A percentile compares a stretch with the other conserved stretches of the same genome.
Conservation (phyloP, 768 basidiomycete species). For the Lactifluus pinguis region DNA sequence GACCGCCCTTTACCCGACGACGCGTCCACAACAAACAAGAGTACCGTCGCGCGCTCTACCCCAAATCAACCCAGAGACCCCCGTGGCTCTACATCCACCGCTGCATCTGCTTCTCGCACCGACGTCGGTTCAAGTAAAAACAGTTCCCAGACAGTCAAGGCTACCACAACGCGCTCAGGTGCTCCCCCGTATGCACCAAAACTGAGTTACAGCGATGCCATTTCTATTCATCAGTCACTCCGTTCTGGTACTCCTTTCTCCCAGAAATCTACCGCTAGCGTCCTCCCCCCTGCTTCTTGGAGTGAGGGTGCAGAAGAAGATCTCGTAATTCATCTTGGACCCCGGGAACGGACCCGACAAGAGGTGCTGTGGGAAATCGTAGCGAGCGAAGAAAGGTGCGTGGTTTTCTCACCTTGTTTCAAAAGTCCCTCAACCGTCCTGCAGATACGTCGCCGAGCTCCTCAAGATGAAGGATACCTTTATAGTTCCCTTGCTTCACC, state of each 20-base stretch:
- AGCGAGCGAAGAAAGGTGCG: conserved; percentile 86
- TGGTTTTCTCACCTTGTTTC: conserved; percentile 18
- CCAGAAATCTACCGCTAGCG: conserved; percentile 60
- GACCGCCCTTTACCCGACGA: conserved; percentile 47
- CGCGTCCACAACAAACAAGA: conserved; percentile 41
- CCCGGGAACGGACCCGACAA: conserved; percentile 88
- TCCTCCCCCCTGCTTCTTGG: conserved; percentile 77
- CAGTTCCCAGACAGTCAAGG: conserved; percentile 35
- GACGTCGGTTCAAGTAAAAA: conserved; percentile 43
- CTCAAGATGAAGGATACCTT: conserved; percentile 90
- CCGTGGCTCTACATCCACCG: conserved; percentile 56
- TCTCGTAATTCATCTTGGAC: conserved; percentile 86
- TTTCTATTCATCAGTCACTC: conserved; percentile 53
- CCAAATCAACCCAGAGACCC: conserved; percentile 61
- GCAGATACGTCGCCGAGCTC: conserved; percentile 87
- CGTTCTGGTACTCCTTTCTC: conserved; percentile 80
- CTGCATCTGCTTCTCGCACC: conserved; percentile 52
- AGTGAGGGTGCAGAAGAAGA: conserved; percentile 93
- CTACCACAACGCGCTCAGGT: conserved; percentile 53
- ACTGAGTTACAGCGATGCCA: conserved; percentile 32
- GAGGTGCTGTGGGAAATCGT: conserved; percentile 97
- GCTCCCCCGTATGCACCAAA: conserved; percentile 54
- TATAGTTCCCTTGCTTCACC: conserved; percentile 82
- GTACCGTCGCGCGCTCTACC: conserved; percentile 69
- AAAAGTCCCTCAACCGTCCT: not conserved